Evolutionary conservation across 2,329 filamentous ascomycete species (phyloP), one percentile per base, ranked within the genome.

Genomic region (Penicillium occitanis): DNA sequence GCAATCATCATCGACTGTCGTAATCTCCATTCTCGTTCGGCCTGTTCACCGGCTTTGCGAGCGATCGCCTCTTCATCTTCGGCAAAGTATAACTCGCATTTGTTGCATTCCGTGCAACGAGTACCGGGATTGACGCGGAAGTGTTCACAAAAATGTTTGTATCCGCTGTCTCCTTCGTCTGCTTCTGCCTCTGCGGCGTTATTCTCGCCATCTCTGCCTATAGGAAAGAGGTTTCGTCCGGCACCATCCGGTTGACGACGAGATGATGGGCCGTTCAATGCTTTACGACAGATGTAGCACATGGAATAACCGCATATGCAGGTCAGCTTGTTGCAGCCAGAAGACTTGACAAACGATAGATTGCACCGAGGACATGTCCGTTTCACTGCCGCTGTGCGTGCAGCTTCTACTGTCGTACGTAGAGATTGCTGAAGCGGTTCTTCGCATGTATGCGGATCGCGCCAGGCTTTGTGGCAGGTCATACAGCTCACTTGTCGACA

Each of bases 231-330:
- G 33, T 57, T 35, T 11, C 30, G 51, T n/a, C 17, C 53, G 8
- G 17, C 53, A 35, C 33, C 30, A n/a, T n/a, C 14, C 7, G 46
- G 50, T 61, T 28, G 44, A 44, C 48, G 6, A 65, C 33, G 53
- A 57, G 53, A 57, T 40, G 33, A 40, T 14, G 57, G 25, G 42
- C n/a, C 46, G 30, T 50, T 68, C 70, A 82, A 73, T 22, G 92
- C 89, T 71, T 90, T 90, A 48, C 95, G 91, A 78, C 95, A 99
- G 57, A 98, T 88, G 74, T 99, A 99, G 77, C 95, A 99, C 94
- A 98, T 98, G 71, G 91, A 90, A 80, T 98, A 98, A 8, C 95
- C 95, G 78, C 95, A 99, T 17, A 93, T 89, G 75, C 95, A 98
- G 5, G 92, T 94, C 48, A 99, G 85, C 80, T 98, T 98, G 83